These are phyloP conservation scores for Chloridella minuta DNA, from an alignment of 352 stramenopile genomes.

Conservation along the genomic window DNA sequence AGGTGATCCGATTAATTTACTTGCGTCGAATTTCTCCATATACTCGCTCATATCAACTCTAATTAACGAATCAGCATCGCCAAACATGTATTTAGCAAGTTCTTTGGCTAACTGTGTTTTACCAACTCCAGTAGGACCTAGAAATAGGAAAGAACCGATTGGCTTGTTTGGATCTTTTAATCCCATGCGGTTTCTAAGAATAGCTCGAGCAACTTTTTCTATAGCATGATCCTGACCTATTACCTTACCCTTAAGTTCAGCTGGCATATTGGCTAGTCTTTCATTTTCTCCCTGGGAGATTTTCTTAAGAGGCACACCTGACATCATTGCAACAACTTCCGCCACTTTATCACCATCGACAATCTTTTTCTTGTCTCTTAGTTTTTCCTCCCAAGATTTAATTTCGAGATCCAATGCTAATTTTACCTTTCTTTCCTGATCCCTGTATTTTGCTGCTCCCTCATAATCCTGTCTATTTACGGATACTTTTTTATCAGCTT, in stretches of 20 bases:
- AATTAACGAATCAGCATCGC: slow-evolving; percentile 64
- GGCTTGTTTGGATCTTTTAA: slow-evolving; percentile 36
- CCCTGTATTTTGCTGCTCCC: neutral
- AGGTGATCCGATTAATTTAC: slow-evolving; percentile 54
- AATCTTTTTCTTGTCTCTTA: slow-evolving; percentile 25
- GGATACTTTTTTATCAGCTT: neutral
- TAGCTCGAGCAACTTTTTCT: slow-evolving; percentile 48
- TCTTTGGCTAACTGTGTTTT: slow-evolving; percentile 74
- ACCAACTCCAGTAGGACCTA: slow-evolving; percentile 65
- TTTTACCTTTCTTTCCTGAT: neutral
- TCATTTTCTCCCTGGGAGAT: neutral
- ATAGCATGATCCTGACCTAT: slow-evolving; percentile 25
- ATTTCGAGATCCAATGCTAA: neutral
- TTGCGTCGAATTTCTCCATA: slow-evolving; percentile 70
- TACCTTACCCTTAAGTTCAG: neutral
- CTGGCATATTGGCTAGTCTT: neutral
- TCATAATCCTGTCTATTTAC: neutral
- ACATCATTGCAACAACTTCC: slow-evolving; percentile 48
- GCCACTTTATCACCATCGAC: slow-evolving; percentile 50
- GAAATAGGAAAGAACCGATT: slow-evolving; percentile 68
- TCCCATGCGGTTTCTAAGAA: slow-evolving; percentile 59
- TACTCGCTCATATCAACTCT: slow-evolving; percentile 91
- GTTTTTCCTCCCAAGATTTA: slow-evolving; percentile 16
- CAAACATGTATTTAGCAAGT: slow-evolving; percentile 62
- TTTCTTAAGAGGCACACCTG: slow-evolving; percentile 42